Base-by-base conservation (phyloP, 2,329 filamentous ascomycete genomes). In the Mycosphaerella sp. region DNA sequence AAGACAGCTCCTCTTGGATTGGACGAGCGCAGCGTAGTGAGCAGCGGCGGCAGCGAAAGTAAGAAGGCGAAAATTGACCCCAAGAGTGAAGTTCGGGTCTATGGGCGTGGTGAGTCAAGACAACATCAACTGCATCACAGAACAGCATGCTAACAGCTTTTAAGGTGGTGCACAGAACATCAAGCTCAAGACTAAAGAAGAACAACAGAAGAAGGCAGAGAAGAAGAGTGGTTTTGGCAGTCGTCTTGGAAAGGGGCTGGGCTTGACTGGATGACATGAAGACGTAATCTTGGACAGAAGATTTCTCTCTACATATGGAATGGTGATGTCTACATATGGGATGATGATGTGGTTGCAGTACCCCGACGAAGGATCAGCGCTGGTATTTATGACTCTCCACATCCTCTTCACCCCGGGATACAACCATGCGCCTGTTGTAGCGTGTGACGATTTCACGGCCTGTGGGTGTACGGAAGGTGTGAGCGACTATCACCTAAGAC, bases 131-230 rank as follows among this genome's bases (percentile, higher is more conserved):
- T 42, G 14, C 30, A 21, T 57, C 50, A 50, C 60, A 17, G 28
- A 27, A n/a, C 68, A 58, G 66, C 41, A 43, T 50, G 34, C 47
- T 54, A 25, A 54, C 42, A 7, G 42, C 58, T 10, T 51, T 41
- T 57, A 75, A 75, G 73, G 72, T 57, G 75, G 75, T 41, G 75
- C 73, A 35, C 79, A 79, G 61, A 77, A 79, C 59, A 72, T 75
- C 53, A 77, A 76, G 55, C 72, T 74, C 48, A 73, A 75, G 57
- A 66, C 73, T 13, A 72, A 68, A 47, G 67, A 71, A 61, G 63
- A 59, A 36, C 58, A 76, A 49, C 55, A 53, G 41, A 18, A 43
- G 32, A 47, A 54, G n/a, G 52, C 49, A 5, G 40, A 44, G 21
- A 53, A 53, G 40, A 49, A 40, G 21, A 27, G 25, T 7, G 54